A percentile compares a stretch with the other conserved stretches of the same genome.
Conservation (phyloP, 108 stramenopile species). For the Fragilaria radians region DNA sequence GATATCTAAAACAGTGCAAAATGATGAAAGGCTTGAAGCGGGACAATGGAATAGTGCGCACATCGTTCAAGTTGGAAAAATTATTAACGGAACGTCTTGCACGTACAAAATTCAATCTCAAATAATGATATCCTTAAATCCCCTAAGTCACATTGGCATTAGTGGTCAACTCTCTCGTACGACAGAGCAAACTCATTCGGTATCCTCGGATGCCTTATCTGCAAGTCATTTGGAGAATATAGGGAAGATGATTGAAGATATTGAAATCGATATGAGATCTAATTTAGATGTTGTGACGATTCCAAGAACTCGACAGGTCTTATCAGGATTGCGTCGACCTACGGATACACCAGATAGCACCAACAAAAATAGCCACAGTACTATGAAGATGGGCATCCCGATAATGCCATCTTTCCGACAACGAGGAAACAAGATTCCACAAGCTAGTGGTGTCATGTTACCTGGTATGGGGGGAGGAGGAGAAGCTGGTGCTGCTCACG, state of each 20-base stretch:
- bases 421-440: neutral
- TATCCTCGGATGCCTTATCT: neutral
- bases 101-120: slow-evolving; percentile 81
- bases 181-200: slow-evolving; percentile 11
- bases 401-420: too few relatives aligned
- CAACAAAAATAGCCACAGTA: too few relatives aligned
- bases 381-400: slow-evolving; percentile 1
- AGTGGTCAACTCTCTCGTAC: slow-evolving; percentile 34
- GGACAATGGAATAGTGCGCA: slow-evolving; percentile 87
- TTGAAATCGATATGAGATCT: slow-evolving; percentile 83
- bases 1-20: slow-evolving; percentile 67
- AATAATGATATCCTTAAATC: slow-evolving; percentile 54
- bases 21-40: slow-evolving; percentile 8
- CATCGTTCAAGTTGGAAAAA: slow-evolving; percentile 63
- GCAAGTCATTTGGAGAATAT: slow-evolving; percentile 84
- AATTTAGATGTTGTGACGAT: slow-evolving; percentile 80
- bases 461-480: neutral
- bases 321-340: slow-evolving; percentile 9
- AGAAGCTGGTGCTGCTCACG: too few relatives aligned
- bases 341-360: neutral
- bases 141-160: slow-evolving; percentile 26
- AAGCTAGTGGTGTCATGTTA: neutral
- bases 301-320: slow-evolving; percentile 81
- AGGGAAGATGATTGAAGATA: slow-evolving; percentile 89
- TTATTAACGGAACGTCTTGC: slow-evolving; percentile 28